phyloP scores from a whole-genome alignment of 352 stramenopile species.

The Phytopythium sindhum region DNA sequence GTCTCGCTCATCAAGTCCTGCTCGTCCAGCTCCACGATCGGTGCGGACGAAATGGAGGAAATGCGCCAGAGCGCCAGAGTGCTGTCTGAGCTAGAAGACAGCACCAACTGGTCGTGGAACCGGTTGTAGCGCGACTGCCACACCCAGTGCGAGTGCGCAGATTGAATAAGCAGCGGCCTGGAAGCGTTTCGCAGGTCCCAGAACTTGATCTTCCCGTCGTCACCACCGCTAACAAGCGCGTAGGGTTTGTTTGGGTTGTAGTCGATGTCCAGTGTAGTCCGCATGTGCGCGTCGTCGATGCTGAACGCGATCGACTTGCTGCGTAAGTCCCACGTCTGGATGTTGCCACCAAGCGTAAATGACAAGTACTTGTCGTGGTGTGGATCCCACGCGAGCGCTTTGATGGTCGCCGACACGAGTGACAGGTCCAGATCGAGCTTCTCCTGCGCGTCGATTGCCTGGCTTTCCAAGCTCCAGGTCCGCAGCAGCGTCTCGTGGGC shows the following conservation, averaged over 20 bases:
- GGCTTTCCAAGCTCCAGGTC: slow-evolving; percentile 49
- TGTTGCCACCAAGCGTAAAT: slow-evolving; percentile 49
- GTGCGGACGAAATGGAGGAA: slow-evolving; percentile 95
- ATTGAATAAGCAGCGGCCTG: slow-evolving; percentile 79
- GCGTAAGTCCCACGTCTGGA: slow-evolving; percentile 80
- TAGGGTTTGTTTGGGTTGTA: slow-evolving; percentile 98
- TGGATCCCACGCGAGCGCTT: slow-evolving; percentile 74
- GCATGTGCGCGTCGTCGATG: slow-evolving; percentile 61
- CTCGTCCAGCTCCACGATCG: slow-evolving; percentile 93
- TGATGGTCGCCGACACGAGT: slow-evolving; percentile 28
- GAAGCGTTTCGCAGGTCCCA: slow-evolving; percentile 92
- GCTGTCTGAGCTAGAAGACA: slow-evolving; percentile 92
- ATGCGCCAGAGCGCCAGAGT: slow-evolving; percentile 95
- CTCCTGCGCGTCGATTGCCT: slow-evolving; percentile 28
- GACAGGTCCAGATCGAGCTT: slow-evolving; percentile 54
- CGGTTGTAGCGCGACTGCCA: slow-evolving; percentile 94
- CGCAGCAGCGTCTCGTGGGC: slow-evolving; percentile 44
- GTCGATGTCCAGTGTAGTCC: slow-evolving; percentile 85
- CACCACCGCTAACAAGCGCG: slow-evolving; percentile 87
- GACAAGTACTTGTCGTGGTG: slow-evolving; percentile 69
- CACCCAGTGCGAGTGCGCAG: slow-evolving; percentile 94
- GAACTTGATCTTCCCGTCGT: slow-evolving; percentile 96
- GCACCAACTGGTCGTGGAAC: slow-evolving; percentile 97
- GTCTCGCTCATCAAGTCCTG: slow-evolving; percentile 66
- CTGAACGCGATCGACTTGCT: slow-evolving; percentile 33